A percentile compares a stretch with the other conserved stretches of the same genome.
Evolutionary conservation across 1,284 basidiomycete species (phyloP).

Genomic region (Rhodotorula mucilaginosa): DNA sequence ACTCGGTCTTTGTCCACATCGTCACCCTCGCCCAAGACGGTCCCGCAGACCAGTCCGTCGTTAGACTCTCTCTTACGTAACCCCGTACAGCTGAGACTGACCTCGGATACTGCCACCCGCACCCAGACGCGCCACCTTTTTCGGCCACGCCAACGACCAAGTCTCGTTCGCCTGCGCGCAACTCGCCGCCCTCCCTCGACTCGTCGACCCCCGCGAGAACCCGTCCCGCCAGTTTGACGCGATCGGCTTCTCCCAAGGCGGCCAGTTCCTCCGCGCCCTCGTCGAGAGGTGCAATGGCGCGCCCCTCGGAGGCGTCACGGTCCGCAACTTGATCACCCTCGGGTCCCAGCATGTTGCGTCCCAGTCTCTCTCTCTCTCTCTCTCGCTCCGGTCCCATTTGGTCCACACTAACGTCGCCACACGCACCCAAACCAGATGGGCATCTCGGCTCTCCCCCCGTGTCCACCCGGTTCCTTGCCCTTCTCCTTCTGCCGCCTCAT

Average conservation of each 20-base stretch:
- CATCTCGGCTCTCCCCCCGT: conserved; percentile 59
- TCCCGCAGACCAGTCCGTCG: conserved; percentile 60
- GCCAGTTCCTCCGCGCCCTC: conserved; percentile 87
- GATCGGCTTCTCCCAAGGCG: conserved; percentile 91
- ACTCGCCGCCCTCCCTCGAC: conserved; percentile 65
- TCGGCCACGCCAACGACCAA: conserved; percentile 75
- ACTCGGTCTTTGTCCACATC: conserved; percentile 82
- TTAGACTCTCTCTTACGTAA: too few relatives aligned
- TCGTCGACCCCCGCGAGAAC: conserved; percentile 47
- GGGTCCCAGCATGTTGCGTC: conserved; percentile 47
- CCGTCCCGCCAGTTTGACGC: conserved; percentile 65
- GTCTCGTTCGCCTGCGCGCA: conserved; percentile 66
- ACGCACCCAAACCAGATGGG: conserved; percentile 33
- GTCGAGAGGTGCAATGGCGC: conserved; percentile 65
- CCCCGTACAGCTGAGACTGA: background rate
- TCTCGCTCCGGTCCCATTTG: too few relatives aligned
- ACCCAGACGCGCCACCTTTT: conserved; percentile 56
- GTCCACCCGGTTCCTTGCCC: conserved; percentile 54
- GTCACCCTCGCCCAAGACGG: conserved; percentile 68
- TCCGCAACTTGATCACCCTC: conserved; percentile 76
- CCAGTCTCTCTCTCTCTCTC: background rate
- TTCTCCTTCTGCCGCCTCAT: conserved; percentile 31
- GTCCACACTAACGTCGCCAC: too few relatives aligned
- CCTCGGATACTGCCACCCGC: too few relatives aligned
- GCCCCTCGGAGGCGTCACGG: conserved; percentile 32